Base-by-base conservation (phyloP, 352 stramenopile genomes). In the Bremia lactucae region DNA sequence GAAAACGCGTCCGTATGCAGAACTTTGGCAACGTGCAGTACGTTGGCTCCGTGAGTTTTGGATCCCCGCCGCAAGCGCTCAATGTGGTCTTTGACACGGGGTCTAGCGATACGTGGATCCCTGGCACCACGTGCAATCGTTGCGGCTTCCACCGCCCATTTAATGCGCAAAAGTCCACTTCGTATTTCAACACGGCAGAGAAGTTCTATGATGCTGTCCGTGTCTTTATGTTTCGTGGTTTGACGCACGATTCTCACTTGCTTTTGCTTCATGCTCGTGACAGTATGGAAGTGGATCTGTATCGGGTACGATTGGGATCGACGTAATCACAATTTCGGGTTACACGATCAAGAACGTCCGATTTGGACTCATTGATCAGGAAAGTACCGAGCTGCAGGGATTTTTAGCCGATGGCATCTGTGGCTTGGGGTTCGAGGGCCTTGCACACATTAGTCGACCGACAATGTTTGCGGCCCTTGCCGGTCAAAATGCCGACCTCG, bases 321-420 rank as follows among this genome's bases (percentile, higher is more conserved):
- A 95, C 49, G 78, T 70, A 4, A 69, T 92, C 7, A 71, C 43
- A 0, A 57, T 95, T 9, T 80, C 77, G 16, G 65, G 49, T 1
- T 87, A 87, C 28, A 68, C 61, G 0, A 65, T 93, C 40, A 62
- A 73, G 26, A 81, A 74, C 41, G 79, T 90, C 25, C 65, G 65
- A 26, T 92, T 95, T 38, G 83, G 81, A 6, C 64, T 90, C 33
- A 67, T 85, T 16, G 52, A 59, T 3, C 61, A 76, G 21, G 74
- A 90, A 52, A 83, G 60, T 13, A 66, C 83, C 52, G 69, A 73
- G 49, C 55, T 90, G 16, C 70, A 83, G 55, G 67, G 70, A 29
- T 94, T 94, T 43, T 65, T 92, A 16, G 83, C 85, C 16, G 84
- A 95, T 54, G 82, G 84, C 15, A 90, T 95, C 47, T 83, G 90